Percentiles rank a stretch among this genome's conserved stretches.
Evolutionary conservation across 148 eudicot species (phyloP).

Genomic region (Hydrangea macrophylla): DNA sequence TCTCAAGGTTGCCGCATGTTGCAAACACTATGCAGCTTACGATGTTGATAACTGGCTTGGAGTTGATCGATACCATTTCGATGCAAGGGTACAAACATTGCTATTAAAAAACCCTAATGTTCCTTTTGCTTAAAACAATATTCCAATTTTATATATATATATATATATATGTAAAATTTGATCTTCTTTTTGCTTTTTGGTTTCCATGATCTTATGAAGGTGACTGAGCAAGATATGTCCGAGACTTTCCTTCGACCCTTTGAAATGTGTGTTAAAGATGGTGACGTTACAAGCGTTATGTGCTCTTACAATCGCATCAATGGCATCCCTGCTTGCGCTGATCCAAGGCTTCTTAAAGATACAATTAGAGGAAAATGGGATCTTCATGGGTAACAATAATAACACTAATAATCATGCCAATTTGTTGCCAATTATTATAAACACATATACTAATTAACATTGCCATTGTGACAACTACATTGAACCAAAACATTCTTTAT

Average conservation of each 20-base stretch:
- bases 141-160: too few relatives aligned
- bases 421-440: too few relatives aligned
- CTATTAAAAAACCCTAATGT: neutral
- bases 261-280: conserved; percentile 35
- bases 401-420: neutral
- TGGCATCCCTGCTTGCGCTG: conserved; percentile 35
- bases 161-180: too few relatives aligned
- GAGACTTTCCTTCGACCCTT: conserved; percentile 34
- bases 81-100: conserved; percentile 24
- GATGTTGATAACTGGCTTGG: conserved; percentile 29
- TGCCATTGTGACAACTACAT: neutral
- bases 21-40: conserved; percentile 32
- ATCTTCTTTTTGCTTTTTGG: neutral
- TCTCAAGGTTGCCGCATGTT: conserved; percentile 32
- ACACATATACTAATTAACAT: too few relatives aligned
- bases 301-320: conserved; percentile 37
- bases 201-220: conserved; percentile 11
- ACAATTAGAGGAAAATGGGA: conserved; percentile 30
- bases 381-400: conserved; percentile 26
- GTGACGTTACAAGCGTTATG: conserved; percentile 34
- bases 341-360: conserved; percentile 23
- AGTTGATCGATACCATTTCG: conserved; percentile 17
- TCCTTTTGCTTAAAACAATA: neutral
- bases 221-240: conserved; percentile 34
- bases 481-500: too few relatives aligned